Evolutionary conservation across 2,329 filamentous ascomycete species (phyloP).

Genomic region (Zasmidium angulare): DNA sequence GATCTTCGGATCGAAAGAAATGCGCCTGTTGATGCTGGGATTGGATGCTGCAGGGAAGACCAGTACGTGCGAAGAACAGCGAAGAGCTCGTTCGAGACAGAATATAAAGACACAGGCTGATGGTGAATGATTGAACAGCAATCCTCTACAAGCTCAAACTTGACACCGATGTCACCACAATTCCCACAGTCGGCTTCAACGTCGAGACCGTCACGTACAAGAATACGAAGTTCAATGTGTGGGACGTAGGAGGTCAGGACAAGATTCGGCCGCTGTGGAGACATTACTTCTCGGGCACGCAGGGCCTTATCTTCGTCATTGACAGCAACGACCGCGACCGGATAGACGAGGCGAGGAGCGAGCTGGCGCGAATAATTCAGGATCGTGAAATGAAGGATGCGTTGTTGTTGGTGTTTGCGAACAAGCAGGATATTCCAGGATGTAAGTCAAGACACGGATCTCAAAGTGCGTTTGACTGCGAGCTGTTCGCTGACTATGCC

Average conservation of each 20-base stretch:
- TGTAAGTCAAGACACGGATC: conserved; percentile 60
- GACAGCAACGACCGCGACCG: conserved; percentile 98
- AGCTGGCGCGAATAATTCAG: conserved; percentile 97
- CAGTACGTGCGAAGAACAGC: conserved; percentile 48
- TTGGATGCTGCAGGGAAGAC: conserved; percentile 98
- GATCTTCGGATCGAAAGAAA: conserved; percentile 99
- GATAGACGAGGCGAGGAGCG: conserved; percentile 94
- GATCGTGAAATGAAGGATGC: conserved; percentile 98
- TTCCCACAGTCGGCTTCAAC: conserved; percentile 99
- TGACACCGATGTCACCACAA: conserved; percentile 97
- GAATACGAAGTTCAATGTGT: conserved; percentile 99
- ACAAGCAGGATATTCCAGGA: conserved; percentile 95
- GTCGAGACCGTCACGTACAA: conserved; percentile 99
- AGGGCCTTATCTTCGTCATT: conserved; percentile 99
- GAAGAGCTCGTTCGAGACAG: background rate
- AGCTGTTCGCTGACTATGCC: conserved; percentile 6
- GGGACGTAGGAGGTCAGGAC: conserved; percentile 99
- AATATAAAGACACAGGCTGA: background rate
- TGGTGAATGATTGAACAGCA: conserved; percentile 42
- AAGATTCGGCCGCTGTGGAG: conserved; percentile 99
- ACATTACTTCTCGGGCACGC: conserved; percentile 97
- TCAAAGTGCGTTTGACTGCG: background rate
- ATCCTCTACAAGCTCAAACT: conserved; percentile 99
- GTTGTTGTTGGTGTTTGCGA: conserved; percentile 94
- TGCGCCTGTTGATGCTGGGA: conserved; percentile 96